These are phyloP conservation scores for Candida golubevii DNA, from an alignment of 805 yeast species.

Conservation along the genomic window DNA sequence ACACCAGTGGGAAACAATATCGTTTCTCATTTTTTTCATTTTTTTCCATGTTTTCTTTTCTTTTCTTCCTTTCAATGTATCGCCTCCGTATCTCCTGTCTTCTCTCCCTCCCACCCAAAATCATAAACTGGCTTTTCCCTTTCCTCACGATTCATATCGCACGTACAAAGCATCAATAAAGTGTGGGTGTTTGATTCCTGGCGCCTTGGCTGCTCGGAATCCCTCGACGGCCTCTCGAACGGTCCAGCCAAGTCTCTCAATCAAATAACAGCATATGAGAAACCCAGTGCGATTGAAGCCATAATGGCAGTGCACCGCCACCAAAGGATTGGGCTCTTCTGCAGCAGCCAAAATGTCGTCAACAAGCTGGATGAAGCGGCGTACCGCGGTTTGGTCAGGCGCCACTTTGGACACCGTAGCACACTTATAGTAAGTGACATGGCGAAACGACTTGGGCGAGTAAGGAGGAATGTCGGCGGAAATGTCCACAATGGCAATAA, in stretches of 20 bases:
- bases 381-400: conserved; percentile 58
- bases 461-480: conserved; percentile 70
- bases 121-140: background rate
- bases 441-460: conserved; percentile 51
- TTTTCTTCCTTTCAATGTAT: no score
- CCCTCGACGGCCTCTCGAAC: conserved; percentile 62
- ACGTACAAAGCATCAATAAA: conserved; percentile 69
- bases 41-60: no score
- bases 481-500: conserved; percentile 62
- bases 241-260: conserved; percentile 55
- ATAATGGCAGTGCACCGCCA: conserved; percentile 76
- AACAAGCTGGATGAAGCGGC: conserved; percentile 50
- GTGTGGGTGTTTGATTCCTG: conserved; percentile 76
- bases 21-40: no score
- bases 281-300: conserved; percentile 80
- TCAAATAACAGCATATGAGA: conserved; percentile 62
- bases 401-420: conserved; percentile 77
- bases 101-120: background rate
- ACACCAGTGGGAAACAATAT: no score
- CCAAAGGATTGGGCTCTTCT: conserved; percentile 28
- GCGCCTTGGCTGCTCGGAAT: conserved; percentile 53
- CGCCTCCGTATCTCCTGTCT: background rate
- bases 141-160: conserved; percentile 49
- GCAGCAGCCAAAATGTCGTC: conserved; percentile 38
- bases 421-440: conserved; percentile 61